Evolutionary conservation across 2,329 filamentous ascomycete species (phyloP).

Genomic region (Aspergillus luchuensis): DNA sequence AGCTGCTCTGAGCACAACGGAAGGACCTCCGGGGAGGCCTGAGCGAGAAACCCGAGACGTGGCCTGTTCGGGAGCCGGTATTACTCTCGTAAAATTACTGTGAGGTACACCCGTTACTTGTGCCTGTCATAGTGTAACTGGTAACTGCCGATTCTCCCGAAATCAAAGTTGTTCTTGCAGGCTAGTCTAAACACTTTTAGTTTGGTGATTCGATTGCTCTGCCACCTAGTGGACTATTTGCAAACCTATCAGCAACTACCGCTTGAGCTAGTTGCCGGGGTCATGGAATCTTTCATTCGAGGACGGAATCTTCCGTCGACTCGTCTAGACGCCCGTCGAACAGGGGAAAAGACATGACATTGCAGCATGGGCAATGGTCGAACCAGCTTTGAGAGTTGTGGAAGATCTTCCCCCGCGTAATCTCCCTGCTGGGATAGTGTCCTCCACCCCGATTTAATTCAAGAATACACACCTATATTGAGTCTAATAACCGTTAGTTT

Average conservation of each 20-base stretch:
- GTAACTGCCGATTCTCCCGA: not conserved
- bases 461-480: not conserved
- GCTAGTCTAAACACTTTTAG: not conserved
- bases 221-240: not conserved
- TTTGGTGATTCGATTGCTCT: not conserved
- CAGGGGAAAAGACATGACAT: constrained; percentile 5
- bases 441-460: not conserved
- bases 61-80: constrained; percentile 13
- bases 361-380: constrained; percentile 3
- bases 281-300: constrained; percentile 4
- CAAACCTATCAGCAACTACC: not conserved
- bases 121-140: constrained; percentile 3
- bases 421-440: constrained; percentile 9
- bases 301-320: constrained; percentile 6
- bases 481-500: not conserved
- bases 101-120: not conserved
- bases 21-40: constrained; percentile 1
- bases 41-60: constrained; percentile 10
- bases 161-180: not conserved
- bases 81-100: not conserved
- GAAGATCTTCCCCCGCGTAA: constrained; percentile 23
- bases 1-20: not conserved
- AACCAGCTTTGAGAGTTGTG: not conserved
- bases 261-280: not conserved
- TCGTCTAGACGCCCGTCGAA: constrained; percentile 10